These are phyloP conservation scores for Penicillium polonicum DNA, from an alignment of 2,329 filamentous ascomycete species.

Conservation along the genomic window DNA sequence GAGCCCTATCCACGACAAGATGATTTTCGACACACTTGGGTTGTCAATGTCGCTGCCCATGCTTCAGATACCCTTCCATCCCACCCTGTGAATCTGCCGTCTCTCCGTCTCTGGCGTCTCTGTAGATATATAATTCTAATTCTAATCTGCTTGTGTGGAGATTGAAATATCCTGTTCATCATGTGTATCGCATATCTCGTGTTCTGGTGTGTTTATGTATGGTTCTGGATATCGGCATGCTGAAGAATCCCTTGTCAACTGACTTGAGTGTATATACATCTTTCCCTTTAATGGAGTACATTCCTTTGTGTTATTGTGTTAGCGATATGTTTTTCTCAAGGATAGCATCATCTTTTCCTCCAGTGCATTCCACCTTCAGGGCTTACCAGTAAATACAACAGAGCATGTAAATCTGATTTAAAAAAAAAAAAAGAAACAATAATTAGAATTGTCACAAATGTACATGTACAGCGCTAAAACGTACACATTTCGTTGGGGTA, in stretches of 20 bases:
- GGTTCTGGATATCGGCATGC: not conserved
- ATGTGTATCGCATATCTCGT: constrained; percentile 12
- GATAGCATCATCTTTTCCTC: not conserved
- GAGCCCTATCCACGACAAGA: constrained; percentile 17
- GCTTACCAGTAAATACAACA: not conserved
- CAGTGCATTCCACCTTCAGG: not conserved
- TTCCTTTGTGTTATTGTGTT: constrained; percentile 21
- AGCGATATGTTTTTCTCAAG: too few species aligned
- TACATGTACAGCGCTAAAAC: constrained; percentile 1
- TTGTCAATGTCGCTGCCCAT: too few species aligned
- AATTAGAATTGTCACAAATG: not conserved
- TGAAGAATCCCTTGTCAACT: constrained; percentile 7
- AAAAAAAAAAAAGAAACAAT: not conserved
- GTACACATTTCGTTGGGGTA: not conserved
- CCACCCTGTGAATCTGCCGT: constrained; percentile 17
- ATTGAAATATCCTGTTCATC: constrained; percentile 8
- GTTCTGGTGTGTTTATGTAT: constrained; percentile 1
- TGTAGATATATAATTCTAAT: constrained; percentile 41
- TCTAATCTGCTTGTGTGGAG: constrained; percentile 24
- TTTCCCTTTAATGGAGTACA: constrained; percentile 32
- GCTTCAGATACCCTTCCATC: not conserved
- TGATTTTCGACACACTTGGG: constrained; percentile 9
- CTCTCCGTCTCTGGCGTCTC: constrained; percentile 15
- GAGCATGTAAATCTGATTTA: not conserved
- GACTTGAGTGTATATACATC: constrained; percentile 6